Base-by-base conservation (phyloP, 2,329 filamentous ascomycete species). In the Talaromyces sp. region DNA sequence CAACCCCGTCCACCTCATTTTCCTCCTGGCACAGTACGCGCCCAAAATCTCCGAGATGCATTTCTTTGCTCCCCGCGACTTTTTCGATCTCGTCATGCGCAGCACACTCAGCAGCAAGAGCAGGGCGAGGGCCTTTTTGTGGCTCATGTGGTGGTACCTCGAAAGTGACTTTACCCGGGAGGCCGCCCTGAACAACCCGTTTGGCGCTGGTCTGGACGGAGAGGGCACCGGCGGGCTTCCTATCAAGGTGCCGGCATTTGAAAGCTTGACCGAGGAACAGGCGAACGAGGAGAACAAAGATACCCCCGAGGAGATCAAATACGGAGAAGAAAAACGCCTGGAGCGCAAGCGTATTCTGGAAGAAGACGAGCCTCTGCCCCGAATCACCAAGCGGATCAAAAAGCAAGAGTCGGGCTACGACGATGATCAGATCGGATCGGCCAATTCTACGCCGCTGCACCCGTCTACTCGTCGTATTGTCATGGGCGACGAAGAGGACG, bases 71-170 rank as follows among this genome's bases (percentile, higher is more conserved):
- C 86, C 87, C 0, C 85, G 88, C 66, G 95, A 99, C 75, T 98
- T 99, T 74, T 96, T 97, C 74, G 95, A 99, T 69, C 84, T 99
- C 17, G 89, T 99, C 68, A 98, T 98, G 93, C 88, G 91, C 70
- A 88, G 88, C 1, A 89, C 90, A 26, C 84, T 91, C 63, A 91
- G 88, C 60, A 98, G 93, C 75, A 78, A 82, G 66, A 96, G 91
- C 63, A 86, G 95, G 64, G 93, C 95, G 0, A 87, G 81, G 51
- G 93, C 93, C 0, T 99, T 99, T 68, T 78, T 99, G 21, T 99
- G 95, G 95, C 81, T 99, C 64, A 96, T 99, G 87, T 99, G 95
- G 95, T 97, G 95, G 81, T 98, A 99, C 71, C 83, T 99, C 19
- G 95, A 99, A 73, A 96, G 93, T 29, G 91, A 97, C 72, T 98